phyloP scores from a whole-genome alignment of 768 basidiomycete species.

The Peribolospora baueri region DNA sequence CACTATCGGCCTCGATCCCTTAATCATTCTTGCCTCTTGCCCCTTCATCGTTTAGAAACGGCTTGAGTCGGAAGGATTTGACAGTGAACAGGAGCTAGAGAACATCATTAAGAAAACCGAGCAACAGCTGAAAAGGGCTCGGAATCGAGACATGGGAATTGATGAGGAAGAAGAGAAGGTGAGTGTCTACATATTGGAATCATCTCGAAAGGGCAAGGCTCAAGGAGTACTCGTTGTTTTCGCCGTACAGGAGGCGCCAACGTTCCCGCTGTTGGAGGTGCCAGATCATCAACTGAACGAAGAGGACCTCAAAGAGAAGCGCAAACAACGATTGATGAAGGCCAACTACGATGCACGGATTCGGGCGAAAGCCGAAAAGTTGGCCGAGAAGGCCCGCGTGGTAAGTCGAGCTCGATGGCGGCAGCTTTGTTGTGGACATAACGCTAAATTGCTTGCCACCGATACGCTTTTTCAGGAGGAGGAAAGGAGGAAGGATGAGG shows the following conservation, averaged over 20 bases:
- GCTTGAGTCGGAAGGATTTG: conserved; percentile 38
- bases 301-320: conserved; percentile 78
- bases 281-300: conserved; percentile 77
- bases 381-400: conserved; percentile 39
- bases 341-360: conserved; percentile 78
- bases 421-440: conserved; percentile 1
- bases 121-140: conserved; percentile 41
- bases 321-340: conserved; percentile 73
- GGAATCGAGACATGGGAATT: conserved; percentile 55
- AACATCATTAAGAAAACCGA: conserved; percentile 71
- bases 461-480: conserved; percentile 9
- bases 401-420: conserved; percentile 3
- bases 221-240: not conserved
- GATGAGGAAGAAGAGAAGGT: conserved; percentile 33
- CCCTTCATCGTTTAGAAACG: conserved; percentile 11
- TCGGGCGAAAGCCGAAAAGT: conserved; percentile 62
- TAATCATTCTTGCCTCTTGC: not conserved
- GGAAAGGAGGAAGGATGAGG: conserved; percentile 41
- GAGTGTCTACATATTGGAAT: not conserved
- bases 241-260: conserved; percentile 43
- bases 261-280: conserved; percentile 72
- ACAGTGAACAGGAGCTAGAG: conserved; percentile 31
- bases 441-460: not conserved
- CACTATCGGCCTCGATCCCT: conserved; percentile 18
- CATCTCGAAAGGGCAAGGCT: not conserved